Conservation (phyloP, 345 rosid species). For the Dipteronia sinensis region DNA sequence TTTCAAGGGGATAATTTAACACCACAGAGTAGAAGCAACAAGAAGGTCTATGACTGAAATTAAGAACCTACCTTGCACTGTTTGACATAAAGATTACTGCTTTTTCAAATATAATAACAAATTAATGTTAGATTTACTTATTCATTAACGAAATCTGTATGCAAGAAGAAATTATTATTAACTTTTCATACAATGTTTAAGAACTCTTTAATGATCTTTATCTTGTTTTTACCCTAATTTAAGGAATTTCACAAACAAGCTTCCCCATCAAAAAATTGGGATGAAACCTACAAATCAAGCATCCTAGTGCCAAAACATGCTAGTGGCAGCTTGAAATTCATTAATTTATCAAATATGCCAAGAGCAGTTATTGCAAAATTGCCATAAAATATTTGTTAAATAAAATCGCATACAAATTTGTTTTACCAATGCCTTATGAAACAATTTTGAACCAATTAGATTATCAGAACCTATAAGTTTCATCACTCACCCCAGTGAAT, state of each 20-base stretch:
- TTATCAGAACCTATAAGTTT: neutral
- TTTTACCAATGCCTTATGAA: neutral
- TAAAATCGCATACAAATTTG: neutral
- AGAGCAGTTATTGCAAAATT: neutral
- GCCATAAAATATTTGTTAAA: neutral
- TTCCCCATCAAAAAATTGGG: constrained; percentile 3
- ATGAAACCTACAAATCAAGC: constrained; percentile 7
- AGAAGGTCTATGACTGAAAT: neutral
- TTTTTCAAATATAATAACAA: no score
- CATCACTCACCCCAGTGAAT: neutral
- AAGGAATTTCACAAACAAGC: neutral
- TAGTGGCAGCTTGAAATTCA: neutral
- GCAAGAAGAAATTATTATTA: constrained; percentile 2
- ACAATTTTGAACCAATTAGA: neutral
- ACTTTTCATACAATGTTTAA: neutral
- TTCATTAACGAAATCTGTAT: no score
- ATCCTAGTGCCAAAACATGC: constrained; percentile 1
- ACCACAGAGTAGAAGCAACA: neutral
- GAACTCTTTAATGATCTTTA: neutral
- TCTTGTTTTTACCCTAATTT: neutral
- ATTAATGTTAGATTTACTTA: no score
- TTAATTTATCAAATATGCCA: constrained; percentile 9
- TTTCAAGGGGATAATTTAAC: neutral
- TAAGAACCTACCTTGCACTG: neutral
- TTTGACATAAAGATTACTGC: neutral